A percentile compares a stretch with the other conserved stretches of the same genome.
These are phyloP conservation scores for Leccinum subtestaceum DNA, from an alignment of 768 basidiomycete species.

Conservation along the genomic window DNA sequence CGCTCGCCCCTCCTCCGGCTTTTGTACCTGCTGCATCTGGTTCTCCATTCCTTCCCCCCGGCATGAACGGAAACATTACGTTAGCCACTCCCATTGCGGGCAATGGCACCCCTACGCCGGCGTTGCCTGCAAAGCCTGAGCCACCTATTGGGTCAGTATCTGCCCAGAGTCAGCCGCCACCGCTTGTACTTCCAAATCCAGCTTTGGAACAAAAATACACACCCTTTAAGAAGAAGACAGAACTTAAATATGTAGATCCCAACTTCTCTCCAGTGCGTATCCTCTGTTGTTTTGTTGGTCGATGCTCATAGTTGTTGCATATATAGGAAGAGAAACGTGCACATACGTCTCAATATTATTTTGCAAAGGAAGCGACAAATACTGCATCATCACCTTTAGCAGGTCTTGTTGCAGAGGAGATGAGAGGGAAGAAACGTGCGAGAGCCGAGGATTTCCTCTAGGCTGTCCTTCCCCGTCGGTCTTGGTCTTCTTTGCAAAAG, in stretches of 20 bases:
- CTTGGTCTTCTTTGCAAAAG: conserved; percentile 27
- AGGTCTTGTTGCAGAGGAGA: conserved; percentile 46
- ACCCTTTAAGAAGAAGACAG: conserved; percentile 72
- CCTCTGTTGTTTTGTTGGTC: background rate
- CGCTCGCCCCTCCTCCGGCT: conserved; percentile 35
- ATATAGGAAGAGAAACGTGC: conserved; percentile 79
- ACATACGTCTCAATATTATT: conserved; percentile 58
- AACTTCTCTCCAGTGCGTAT: conserved; percentile 74
- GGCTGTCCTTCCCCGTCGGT: conserved; percentile 24
- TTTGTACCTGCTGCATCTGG: conserved; percentile 36
- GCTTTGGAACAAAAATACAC: conserved; percentile 63
- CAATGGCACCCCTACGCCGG: conserved; percentile 25
- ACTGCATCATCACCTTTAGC: conserved; percentile 15
- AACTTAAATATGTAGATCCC: conserved; percentile 69
- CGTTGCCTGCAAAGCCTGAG: conserved; percentile 1
- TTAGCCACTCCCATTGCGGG: conserved; percentile 18
- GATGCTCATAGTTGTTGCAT: background rate
- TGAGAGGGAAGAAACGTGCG: conserved; percentile 79
- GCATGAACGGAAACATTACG: conserved; percentile 21
- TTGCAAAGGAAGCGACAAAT: conserved; percentile 41
- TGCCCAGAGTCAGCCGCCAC: conserved; percentile 24
- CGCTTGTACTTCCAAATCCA: conserved; percentile 52
- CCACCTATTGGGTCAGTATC: conserved; percentile 24
- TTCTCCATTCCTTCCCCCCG: conserved; percentile 28
- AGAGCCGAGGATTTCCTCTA: conserved; percentile 84